Percentiles rank a stretch among this genome's conserved stretches.
phyloP scores from a whole-genome alignment of 208 protist genomes.

The Novymonas esmeraldas region DNA sequence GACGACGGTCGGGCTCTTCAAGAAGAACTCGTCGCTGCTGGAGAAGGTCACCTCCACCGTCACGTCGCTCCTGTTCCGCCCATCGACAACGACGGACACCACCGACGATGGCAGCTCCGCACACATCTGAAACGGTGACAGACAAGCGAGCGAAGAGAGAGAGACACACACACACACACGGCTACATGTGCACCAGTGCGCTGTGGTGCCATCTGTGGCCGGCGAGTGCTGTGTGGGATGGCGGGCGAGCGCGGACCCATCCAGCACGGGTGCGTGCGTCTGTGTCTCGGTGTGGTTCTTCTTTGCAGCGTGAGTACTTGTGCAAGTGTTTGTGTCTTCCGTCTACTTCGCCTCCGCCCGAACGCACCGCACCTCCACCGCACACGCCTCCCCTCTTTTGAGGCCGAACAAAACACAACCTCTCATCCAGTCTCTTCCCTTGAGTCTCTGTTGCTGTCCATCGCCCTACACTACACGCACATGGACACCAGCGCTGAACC shows the following conservation, averaged over 20 bases:
- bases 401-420: too few species aligned
- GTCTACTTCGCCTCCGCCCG: too few species aligned
- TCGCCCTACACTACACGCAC: not conserved
- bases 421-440: too few species aligned
- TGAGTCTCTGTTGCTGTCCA: not conserved
- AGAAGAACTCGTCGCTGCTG: constrained; percentile 34
- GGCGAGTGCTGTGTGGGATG: too few species aligned
- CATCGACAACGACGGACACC: constrained; percentile 18
- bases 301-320: too few species aligned
- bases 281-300: not conserved
- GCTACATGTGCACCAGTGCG: too few species aligned
- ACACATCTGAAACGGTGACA: constrained; percentile 20
- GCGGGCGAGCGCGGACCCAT: too few species aligned
- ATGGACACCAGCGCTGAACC: not conserved
- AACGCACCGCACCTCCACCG: too few species aligned
- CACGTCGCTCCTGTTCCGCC: constrained; percentile 25
- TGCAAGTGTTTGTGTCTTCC: not conserved
- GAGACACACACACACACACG: too few species aligned
- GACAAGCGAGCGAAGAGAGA: too few species aligned
- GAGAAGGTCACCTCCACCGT: constrained; percentile 33
- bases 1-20: constrained; percentile 50
- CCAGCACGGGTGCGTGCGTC: not conserved
- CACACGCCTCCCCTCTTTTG: too few species aligned
- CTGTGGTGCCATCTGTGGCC: too few species aligned
- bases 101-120: constrained; percentile 24